These are phyloP conservation scores for Pseudoneurospora amorphoporcata DNA, from an alignment of 495 filamentous ascomycete species.

Conservation along the genomic window DNA sequence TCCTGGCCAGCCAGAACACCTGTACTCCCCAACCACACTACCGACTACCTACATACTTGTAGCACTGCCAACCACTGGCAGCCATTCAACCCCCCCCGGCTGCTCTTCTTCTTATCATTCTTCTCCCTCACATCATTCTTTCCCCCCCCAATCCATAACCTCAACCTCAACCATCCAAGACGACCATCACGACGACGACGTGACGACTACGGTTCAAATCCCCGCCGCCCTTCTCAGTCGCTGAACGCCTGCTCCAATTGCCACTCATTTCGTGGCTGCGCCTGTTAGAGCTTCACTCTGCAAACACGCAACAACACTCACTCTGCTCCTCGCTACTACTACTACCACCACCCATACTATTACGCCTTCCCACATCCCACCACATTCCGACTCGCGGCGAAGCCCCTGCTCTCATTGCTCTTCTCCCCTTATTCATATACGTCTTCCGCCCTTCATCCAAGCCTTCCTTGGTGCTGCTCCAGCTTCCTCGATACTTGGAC, in stretches of 20 bases:
- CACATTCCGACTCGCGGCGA: neutral
- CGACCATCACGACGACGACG: neutral
- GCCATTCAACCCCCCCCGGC: neutral
- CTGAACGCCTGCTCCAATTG: neutral
- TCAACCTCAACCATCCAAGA: neutral
- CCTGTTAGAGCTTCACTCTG: neutral
- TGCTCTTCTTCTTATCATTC: neutral
- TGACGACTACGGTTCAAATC: neutral
- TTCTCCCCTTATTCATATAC: neutral
- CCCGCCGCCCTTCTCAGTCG: neutral
- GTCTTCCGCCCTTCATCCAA: slow-evolving; percentile 6
- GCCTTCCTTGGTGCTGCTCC: neutral
- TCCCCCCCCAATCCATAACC: neutral
- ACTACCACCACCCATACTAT: neutral
- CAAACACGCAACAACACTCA: neutral
- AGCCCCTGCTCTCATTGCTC: neutral
- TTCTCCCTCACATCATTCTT: neutral
- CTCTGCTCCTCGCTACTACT: neutral
- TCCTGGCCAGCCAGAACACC: neutral
- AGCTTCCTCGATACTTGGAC: slow-evolving; percentile 5
- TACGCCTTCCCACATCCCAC: neutral
- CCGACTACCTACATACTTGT: neutral
- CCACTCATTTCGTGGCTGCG: neutral
- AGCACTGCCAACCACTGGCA: neutral
- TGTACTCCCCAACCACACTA: neutral